Conservation (phyloP, 108 stramenopile genomes). For the Nitzschia inconspicua region DNA sequence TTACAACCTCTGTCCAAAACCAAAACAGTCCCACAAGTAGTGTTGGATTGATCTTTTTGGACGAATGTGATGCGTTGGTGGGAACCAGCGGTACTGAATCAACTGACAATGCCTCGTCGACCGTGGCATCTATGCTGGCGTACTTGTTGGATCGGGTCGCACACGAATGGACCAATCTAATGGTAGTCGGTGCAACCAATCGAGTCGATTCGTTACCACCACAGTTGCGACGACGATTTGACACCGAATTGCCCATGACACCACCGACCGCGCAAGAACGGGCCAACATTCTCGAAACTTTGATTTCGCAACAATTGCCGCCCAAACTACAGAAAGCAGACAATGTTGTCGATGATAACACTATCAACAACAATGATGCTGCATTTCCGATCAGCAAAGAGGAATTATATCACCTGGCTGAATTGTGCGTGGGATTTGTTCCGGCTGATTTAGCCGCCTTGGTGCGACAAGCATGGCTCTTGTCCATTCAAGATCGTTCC, state of each 20-base stretch:
- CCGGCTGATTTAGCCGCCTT: conserved; percentile 75
- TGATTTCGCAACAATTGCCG: no score
- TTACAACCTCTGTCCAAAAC: neutral
- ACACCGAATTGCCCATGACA: conserved; percentile 57
- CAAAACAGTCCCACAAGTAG: neutral
- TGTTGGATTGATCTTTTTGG: conserved; percentile 62
- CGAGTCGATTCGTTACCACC: conserved; percentile 71
- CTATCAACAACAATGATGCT: no score
- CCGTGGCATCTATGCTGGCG: conserved; percentile 56
- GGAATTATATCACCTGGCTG: conserved; percentile 50
- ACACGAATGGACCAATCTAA: conserved; percentile 32
- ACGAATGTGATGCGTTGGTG: conserved; percentile 82
- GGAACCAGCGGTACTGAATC: no score
- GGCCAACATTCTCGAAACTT: conserved; percentile 33
- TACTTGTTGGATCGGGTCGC: conserved; percentile 55
- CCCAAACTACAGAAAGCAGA: conserved; percentile 3
- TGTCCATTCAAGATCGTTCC: neutral
- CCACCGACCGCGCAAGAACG: conserved; percentile 65
- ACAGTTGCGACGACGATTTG: conserved; percentile 66
- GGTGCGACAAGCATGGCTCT: conserved; percentile 48
- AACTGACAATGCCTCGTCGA: no score
- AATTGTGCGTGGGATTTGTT: conserved; percentile 80
- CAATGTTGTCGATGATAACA: no score
- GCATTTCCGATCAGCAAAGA: neutral
- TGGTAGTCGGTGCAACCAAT: conserved; percentile 82